phyloP scores from a whole-genome alignment of 2,329 filamentous ascomycete genomes.

The Passalora sequoiae region DNA sequence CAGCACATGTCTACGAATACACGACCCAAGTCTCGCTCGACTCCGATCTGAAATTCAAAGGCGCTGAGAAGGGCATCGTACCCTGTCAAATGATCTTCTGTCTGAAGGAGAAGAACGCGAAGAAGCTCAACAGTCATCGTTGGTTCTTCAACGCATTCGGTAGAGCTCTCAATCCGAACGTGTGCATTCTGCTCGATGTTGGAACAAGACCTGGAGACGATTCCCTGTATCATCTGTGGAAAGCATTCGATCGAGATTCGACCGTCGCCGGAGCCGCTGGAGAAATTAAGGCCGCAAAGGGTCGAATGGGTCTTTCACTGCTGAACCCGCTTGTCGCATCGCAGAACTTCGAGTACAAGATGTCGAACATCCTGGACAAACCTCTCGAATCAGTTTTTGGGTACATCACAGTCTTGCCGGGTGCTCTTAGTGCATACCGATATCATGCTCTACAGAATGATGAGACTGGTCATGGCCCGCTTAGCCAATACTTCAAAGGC shows the following conservation, averaged over 20 bases:
- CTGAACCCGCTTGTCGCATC: conserved; percentile 92
- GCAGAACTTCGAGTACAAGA: conserved; percentile 99
- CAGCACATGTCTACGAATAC: conserved; percentile 97
- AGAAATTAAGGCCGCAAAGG: conserved; percentile 96
- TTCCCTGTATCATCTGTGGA: conserved; percentile 97
- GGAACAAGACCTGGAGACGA: conserved; percentile 85
- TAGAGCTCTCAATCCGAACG: conserved; percentile 83
- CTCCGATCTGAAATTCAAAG: conserved; percentile 95
- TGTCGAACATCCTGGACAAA: conserved; percentile 98
- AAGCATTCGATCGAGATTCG: conserved; percentile 95
- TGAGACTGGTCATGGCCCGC: conserved; percentile 84
- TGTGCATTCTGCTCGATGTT: conserved; percentile 94
- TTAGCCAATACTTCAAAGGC: conserved; percentile 99
- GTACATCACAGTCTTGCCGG: conserved; percentile 94
- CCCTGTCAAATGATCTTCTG: conserved; percentile 98
- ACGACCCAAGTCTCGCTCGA: conserved; percentile 97
- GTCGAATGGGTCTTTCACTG: conserved; percentile 72
- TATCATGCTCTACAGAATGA: conserved; percentile 97
- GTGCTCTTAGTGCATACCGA: conserved; percentile 88
- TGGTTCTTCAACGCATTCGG: conserved; percentile 99
- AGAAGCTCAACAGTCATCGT: conserved; percentile 95
- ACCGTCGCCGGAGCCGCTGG: conserved; percentile 95
- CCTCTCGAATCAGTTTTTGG: conserved; percentile 95
- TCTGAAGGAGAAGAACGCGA: conserved; percentile 93
- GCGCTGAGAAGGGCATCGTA: conserved; percentile 96